A percentile compares a stretch with the other conserved stretches of the same genome.
These are phyloP conservation scores for Uromyces viciae-fabae DNA, from an alignment of 1,284 basidiomycete genomes.

Conservation along the genomic window DNA sequence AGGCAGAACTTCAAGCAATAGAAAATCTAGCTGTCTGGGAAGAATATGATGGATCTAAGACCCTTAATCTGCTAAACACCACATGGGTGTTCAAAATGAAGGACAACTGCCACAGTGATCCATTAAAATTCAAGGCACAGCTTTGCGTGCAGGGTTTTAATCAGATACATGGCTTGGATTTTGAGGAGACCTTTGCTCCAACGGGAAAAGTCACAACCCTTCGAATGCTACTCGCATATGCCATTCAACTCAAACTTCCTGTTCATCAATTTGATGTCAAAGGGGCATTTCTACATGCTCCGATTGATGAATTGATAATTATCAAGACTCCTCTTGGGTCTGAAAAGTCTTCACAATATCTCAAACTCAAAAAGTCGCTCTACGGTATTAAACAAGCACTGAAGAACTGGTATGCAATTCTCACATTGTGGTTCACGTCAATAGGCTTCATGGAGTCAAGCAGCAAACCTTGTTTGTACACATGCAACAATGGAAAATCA, in stretches of 20 bases:
- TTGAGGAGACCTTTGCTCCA: conserved; percentile 41
- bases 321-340: not conserved
- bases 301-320: not conserved
- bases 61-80: not conserved
- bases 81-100: conserved; percentile 45
- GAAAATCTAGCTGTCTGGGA: conserved; percentile 3
- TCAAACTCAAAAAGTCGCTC: conserved; percentile 10
- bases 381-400: conserved; percentile 2
- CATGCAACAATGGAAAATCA: not conserved
- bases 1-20: not conserved
- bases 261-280: conserved; percentile 45
- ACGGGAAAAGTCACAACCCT: conserved; percentile 24
- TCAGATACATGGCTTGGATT: conserved; percentile 44
- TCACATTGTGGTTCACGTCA: not conserved
- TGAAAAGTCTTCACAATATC: not conserved
- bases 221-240: conserved; percentile 44
- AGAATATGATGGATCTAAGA: not conserved
- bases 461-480: not conserved
- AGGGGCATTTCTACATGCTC: conserved; percentile 43
- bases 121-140: conserved; percentile 41
- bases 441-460: not conserved
- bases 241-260: conserved; percentile 12
- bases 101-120: not conserved
- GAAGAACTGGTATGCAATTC: not conserved
- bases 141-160: conserved; percentile 45